Conservation (phyloP, 441 rosid species). For the Populus hybrid region DNA sequence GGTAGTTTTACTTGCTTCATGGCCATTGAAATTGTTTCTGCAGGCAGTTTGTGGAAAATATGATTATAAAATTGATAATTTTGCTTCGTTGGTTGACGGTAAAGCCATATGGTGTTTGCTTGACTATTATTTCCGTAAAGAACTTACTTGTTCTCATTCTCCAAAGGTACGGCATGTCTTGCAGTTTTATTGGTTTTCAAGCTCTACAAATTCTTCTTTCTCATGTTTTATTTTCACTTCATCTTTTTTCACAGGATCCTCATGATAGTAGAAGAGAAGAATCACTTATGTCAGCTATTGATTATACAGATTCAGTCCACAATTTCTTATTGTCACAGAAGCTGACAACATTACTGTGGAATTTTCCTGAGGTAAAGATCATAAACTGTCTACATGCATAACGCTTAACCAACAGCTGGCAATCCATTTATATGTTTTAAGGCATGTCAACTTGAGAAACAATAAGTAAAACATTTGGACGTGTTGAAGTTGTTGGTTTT, state of each 20-base stretch:
- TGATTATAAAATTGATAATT: conserved; percentile 46
- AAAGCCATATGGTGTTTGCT: conserved; percentile 95
- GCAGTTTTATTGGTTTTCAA: conserved; percentile 7
- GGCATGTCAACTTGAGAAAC: background rate
- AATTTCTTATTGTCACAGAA: conserved; percentile 82
- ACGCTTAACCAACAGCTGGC: background rate
- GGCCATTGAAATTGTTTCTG: conserved; percentile 18
- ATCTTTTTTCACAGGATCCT: conserved; percentile 40
- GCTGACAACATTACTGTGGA: conserved; percentile 68
- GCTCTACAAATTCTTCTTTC: conserved; percentile 2
- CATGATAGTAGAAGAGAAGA: conserved; percentile 43
- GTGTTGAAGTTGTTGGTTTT: background rate
- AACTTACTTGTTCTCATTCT: conserved; percentile 60
- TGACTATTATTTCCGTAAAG: conserved; percentile 84
- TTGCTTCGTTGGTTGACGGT: conserved; percentile 73
- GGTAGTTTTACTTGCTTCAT: background rate
- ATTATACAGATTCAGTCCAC: conserved; percentile 81
- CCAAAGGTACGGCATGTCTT: conserved; percentile 39
- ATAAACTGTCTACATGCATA: background rate
- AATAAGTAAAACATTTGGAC: background rate
- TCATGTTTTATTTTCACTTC: conserved; percentile 4
- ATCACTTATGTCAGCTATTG: conserved; percentile 59
- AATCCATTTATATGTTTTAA: background rate
- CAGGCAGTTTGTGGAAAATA: conserved; percentile 69
- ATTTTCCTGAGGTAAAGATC: conserved; percentile 77